phyloP scores from a whole-genome alignment of 768 basidiomycete genomes.

The Serendipita vermifera region DNA sequence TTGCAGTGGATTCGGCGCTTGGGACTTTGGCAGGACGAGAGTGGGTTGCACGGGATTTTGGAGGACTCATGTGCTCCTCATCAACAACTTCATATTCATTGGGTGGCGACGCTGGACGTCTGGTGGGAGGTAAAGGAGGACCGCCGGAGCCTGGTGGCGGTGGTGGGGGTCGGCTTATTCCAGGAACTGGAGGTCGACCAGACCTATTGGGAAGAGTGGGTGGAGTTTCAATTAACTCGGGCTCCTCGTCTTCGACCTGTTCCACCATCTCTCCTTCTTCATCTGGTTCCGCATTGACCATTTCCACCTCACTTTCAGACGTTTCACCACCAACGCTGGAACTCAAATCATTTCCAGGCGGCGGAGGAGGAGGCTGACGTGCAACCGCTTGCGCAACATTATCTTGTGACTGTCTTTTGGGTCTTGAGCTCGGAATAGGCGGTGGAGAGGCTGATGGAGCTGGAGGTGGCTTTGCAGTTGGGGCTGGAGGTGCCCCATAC shows the following conservation, averaged over 20 bases:
- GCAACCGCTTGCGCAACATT: constrained; percentile 8
- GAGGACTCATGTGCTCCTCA: constrained; percentile 20
- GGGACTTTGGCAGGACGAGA: constrained; percentile 29
- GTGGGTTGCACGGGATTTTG: constrained; percentile 27
- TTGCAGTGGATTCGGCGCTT: constrained; percentile 23
- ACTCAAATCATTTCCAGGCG: constrained; percentile 33
- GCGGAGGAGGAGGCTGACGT: constrained; percentile 28
- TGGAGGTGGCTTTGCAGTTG: constrained; percentile 4
- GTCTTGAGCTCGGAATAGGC: background rate
- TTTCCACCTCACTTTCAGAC: constrained; percentile 63
- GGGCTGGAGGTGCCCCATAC: constrained; percentile 15
- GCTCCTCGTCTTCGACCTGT: constrained; percentile 31
- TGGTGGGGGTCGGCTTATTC: constrained; percentile 7
- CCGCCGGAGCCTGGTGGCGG: background rate
- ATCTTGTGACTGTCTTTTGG: constrained; percentile 8
- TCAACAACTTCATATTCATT: constrained; percentile 37
- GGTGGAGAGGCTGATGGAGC: constrained; percentile 26
- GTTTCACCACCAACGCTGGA: constrained; percentile 54
- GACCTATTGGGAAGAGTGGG: constrained; percentile 44
- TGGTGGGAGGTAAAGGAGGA: constrained; percentile 15
- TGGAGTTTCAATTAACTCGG: constrained; percentile 23
- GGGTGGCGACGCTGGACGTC: constrained; percentile 36
- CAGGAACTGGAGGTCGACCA: constrained; percentile 22
- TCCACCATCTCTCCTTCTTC: constrained; percentile 17
- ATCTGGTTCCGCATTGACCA: constrained; percentile 46